Conservation (phyloP, 225 moss, liverwort and hornwort genomes). For the Pleurozium schreberi region DNA sequence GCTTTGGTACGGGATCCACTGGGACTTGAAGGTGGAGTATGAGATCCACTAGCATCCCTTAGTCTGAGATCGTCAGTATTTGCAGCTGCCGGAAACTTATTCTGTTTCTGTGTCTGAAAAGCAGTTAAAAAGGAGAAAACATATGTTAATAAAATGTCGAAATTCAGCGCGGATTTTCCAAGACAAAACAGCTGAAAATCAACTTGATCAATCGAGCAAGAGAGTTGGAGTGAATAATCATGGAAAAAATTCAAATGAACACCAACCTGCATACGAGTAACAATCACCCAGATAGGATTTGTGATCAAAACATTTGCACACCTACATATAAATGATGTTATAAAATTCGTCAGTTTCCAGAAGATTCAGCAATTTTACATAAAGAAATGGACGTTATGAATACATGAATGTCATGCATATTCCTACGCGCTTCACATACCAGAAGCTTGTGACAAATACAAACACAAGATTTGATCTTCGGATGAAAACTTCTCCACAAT, state of each 20-base stretch:
- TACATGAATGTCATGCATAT: neutral
- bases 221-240: neutral
- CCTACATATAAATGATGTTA: conserved; percentile 6
- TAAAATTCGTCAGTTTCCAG: neutral
- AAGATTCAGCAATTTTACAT: neutral
- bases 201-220: neutral
- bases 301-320: conserved; percentile 72
- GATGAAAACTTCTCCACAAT: neutral
- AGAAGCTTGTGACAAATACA: neutral
- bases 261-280: conserved; percentile 83
- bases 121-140: neutral
- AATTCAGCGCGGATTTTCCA: neutral
- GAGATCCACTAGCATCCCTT: neutral
- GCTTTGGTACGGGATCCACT: neutral
- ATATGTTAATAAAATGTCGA: neutral
- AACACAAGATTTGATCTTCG: neutral
- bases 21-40: neutral
- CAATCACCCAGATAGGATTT: conserved; percentile 90
- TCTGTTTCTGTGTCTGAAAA: conserved; percentile 37
- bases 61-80: neutral
- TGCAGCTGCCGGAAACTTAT: neutral
- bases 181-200: neutral
- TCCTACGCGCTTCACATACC: neutral
- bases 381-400: neutral
- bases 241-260: neutral